Evolutionary conservation across 2,329 filamentous ascomycete species (phyloP).

Genomic region (Fusarium sp.): DNA sequence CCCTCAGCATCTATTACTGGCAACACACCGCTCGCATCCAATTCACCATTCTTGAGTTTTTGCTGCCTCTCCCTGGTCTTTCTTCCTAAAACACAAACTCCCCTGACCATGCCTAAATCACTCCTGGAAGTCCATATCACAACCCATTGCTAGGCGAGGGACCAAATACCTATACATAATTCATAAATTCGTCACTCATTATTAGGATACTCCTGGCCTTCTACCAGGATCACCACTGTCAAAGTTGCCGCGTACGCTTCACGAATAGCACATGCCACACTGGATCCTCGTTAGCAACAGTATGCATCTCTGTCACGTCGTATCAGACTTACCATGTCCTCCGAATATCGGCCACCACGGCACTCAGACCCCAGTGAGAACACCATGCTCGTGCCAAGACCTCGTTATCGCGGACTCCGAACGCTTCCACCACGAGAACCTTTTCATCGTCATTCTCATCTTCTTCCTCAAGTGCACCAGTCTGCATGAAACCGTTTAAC

Average conservation of each 20-base stretch:
- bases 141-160: conserved; percentile 5
- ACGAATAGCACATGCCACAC: conserved; percentile 77
- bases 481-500: conserved; percentile 27
- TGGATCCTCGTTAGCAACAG: conserved; percentile 42
- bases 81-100: conserved; percentile 16
- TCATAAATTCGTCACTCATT: conserved; percentile 51
- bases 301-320: background rate
- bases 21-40: conserved; percentile 16
- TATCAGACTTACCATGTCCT: conserved; percentile 68
- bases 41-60: background rate
- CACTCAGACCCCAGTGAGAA: conserved; percentile 76
- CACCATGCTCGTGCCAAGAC: conserved; percentile 82
- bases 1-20: conserved; percentile 5
- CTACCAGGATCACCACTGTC: conserved; percentile 75
- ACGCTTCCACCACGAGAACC: conserved; percentile 76
- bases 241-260: conserved; percentile 79
- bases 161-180: conserved; percentile 28
- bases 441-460: conserved; percentile 66
- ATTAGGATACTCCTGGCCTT: conserved; percentile 56
- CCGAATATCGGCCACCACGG: conserved; percentile 73
- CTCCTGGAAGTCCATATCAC: conserved; percentile 8
- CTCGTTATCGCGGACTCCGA: conserved; percentile 79
- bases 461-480: conserved; percentile 43
- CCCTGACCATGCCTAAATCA: conserved; percentile 9
- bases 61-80: conserved; percentile 6